phyloP scores from a whole-genome alignment of 2,329 filamentous ascomycete genomes.

The Colletotrichum somersetense region DNA sequence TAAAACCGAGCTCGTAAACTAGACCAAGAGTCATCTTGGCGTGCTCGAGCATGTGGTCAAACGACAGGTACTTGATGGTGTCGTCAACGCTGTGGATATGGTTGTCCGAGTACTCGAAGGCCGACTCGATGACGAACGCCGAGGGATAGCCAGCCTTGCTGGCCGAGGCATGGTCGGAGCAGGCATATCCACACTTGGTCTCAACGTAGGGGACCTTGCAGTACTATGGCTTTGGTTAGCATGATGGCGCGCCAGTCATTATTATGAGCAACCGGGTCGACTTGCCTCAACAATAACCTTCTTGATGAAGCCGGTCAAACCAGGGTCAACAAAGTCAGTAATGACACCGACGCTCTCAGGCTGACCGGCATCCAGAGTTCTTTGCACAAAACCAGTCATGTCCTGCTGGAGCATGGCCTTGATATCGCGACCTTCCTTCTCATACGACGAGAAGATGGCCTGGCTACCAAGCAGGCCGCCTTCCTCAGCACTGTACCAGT shows the following conservation, averaged over 20 bases:
- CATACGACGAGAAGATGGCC: slow-evolving; percentile 87
- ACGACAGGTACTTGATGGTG: slow-evolving; percentile 78
- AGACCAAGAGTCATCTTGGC: slow-evolving; percentile 86
- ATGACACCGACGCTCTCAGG: slow-evolving; percentile 92
- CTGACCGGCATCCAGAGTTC: slow-evolving; percentile 84
- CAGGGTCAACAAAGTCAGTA: slow-evolving; percentile 87
- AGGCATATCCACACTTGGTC: slow-evolving; percentile 91
- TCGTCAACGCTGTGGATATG: slow-evolving; percentile 80
- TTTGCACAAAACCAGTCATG: slow-evolving; percentile 92
- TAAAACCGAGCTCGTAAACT: slow-evolving; percentile 86
- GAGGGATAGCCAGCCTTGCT: slow-evolving; percentile 81
- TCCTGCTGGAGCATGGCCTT: slow-evolving; percentile 99
- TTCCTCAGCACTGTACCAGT: slow-evolving; percentile 95
- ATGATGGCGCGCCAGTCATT: slow-evolving; percentile 44
- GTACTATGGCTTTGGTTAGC: slow-evolving; percentile 66
- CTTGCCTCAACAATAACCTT: slow-evolving; percentile 78
- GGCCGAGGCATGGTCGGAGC: slow-evolving; percentile 80
- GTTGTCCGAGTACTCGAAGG: slow-evolving; percentile 74
- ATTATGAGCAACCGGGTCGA: background rate
- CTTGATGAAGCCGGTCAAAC: slow-evolving; percentile 91
- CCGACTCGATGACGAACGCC: slow-evolving; percentile 81
- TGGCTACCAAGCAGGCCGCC: slow-evolving; percentile 89
- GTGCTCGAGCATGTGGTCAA: slow-evolving; percentile 93
- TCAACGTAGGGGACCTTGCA: slow-evolving; percentile 89
- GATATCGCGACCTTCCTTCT: slow-evolving; percentile 78